A percentile compares a stretch with the other conserved stretches of the same genome.
These are phyloP conservation scores for Akebia trifoliata DNA, from an alignment of 164 flowering plant genomes.

Conservation along the genomic window DNA sequence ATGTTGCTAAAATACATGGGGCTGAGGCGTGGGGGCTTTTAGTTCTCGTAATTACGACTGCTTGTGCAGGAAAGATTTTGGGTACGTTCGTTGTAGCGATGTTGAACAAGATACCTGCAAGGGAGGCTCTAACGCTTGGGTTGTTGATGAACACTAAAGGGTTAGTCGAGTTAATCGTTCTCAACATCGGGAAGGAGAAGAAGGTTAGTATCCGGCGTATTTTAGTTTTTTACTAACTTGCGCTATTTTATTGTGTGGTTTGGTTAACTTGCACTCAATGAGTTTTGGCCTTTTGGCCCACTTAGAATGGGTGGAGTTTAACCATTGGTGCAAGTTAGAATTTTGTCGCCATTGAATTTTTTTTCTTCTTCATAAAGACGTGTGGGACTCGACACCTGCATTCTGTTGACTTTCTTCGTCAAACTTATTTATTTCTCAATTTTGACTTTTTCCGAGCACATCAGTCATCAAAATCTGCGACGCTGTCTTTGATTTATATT, in stretches of 20 bases:
- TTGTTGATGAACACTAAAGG: conserved; percentile 75
- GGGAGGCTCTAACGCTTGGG: conserved; percentile 51
- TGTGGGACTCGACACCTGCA: no score
- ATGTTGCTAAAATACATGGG: conserved; percentile 23
- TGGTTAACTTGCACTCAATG: no score
- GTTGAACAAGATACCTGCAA: conserved; percentile 40
- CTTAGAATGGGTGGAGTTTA: no score
- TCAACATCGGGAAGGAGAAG: conserved; percentile 42
- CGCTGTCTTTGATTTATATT: no score
- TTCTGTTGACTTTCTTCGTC: no score
- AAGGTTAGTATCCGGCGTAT: conserved; percentile 30
- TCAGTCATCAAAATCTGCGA: no score
- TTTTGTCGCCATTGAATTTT: no score
- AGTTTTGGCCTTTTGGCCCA: no score
- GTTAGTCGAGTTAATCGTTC: conserved; percentile 61
- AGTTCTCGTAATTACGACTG: conserved; percentile 22
- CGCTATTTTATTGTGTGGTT: not conserved
- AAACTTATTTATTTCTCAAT: no score
- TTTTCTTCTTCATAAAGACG: no score
- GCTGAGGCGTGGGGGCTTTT: conserved; percentile 32
- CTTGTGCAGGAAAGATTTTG: conserved; percentile 30
- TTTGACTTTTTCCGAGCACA: no score
- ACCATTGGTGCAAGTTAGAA: no score
- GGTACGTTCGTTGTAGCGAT: conserved; percentile 27
- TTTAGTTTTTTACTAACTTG: not conserved